Base-by-base conservation (phyloP, 345 rosid genomes). In the Tarenaya hassleriana region DNA sequence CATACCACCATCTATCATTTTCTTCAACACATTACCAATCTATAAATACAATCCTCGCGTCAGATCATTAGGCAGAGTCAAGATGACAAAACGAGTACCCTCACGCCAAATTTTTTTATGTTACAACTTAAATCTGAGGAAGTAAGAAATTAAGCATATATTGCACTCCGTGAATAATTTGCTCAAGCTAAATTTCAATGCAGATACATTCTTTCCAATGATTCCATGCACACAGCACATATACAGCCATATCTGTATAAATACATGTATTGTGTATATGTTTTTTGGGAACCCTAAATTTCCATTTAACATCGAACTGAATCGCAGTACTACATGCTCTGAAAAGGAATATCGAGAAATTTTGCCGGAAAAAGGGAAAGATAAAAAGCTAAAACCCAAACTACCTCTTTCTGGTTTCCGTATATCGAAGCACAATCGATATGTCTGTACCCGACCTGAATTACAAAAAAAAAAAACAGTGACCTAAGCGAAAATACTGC, bases 341-440 rank as follows among this genome's bases (percentile, higher is more conserved):
- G 18, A 17, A 17, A 35, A 1, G 11, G 11, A 1, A 14, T 13
- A 16, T 33, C 0, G 10, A 0, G 15, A 24, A 27, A 33, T 8
- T 10, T 32, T 0, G 14, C 2, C 27, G 14, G 24, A 55, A 41
- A 42, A 0, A 9, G 18, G 15, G 1, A 0, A n/a, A 10, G 9
- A 35, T 9, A 20, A 14, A 7, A 0, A 0, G 21, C 24, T n/a
- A 34, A 8, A 49, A 1, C 9, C 6, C 10, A 10, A 35, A n/a
- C 20, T 50, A 73, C 74, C 71, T 73, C 74, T 66, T 73, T 64
- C 53, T 73, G 62, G 47, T 73, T 73, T 4, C 64, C 68, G 57
- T 73, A 73, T 0, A 64, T 43, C 4, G 64, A 60, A n/a, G 77
- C 77, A 52, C 77, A 73, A 21, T 73, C 77, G 21, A 69, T 56